Evolutionary conservation across 23 red algal genomes (phyloP).

Genomic region (Pyropia yezoensis): DNA sequence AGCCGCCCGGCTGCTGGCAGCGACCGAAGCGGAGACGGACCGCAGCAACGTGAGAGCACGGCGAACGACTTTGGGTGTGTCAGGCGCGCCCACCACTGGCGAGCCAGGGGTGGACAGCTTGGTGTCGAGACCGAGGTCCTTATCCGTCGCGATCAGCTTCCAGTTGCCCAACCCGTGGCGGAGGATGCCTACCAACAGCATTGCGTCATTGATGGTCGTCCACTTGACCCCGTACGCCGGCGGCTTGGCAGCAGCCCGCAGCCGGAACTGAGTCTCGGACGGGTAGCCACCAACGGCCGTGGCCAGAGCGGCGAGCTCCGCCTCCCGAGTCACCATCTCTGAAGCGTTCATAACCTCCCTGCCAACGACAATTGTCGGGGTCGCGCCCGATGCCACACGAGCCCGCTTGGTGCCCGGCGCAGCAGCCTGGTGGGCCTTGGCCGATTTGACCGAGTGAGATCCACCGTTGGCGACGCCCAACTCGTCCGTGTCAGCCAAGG

Average conservation of each 20-base stretch:
- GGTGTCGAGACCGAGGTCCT: conserved; percentile 43
- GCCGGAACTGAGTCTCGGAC: conserved; percentile 50
- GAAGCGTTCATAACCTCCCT: conserved; percentile 50
- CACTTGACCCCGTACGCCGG: conserved; percentile 52
- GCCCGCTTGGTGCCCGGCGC: conserved; percentile 1
- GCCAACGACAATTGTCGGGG: conserved; percentile 24
- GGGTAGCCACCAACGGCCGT: conserved; percentile 29
- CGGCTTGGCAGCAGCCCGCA: conserved; percentile 35
- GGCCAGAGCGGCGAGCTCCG: conserved; percentile 55
- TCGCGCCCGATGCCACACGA: too few species aligned
- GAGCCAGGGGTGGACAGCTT: conserved; percentile 63
- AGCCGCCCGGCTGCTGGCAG: too few species aligned
- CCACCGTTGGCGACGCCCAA: conserved; percentile 30
- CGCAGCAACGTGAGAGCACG: conserved; percentile 46
- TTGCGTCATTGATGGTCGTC: conserved; percentile 65
- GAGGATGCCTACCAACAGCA: conserved; percentile 70
- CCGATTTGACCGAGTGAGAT: conserved; percentile 1
- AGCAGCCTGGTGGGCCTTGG: conserved; percentile 18
- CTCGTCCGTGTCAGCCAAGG: conserved; percentile 8
- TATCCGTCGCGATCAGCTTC: conserved; percentile 55
- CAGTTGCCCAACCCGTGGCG: conserved; percentile 87
- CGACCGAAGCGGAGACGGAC: too few species aligned
- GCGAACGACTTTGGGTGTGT: conserved; percentile 61
- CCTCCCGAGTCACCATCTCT: conserved; percentile 53
- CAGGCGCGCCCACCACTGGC: conserved; percentile 40